Evolutionary conservation across 768 basidiomycete species (phyloP), one percentile per base, ranked within the genome.

Genomic region (Holtermanniella nyarrowii): DNA sequence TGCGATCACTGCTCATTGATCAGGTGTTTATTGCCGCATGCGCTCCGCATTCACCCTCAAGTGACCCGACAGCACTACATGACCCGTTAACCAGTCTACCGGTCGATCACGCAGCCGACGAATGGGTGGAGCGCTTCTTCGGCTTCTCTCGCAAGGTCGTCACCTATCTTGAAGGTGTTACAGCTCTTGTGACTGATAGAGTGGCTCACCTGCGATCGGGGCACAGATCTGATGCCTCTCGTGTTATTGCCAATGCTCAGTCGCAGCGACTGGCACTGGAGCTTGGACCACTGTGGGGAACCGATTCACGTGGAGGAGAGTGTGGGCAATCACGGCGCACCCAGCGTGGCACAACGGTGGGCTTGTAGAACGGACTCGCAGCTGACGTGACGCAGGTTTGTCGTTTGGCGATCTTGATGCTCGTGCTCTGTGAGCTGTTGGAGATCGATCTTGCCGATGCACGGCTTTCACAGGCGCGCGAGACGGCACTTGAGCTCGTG

Each of bases 71-170:
- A 3, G 23, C 27, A 26, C 37, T 37, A 13, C 18, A 42, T 4
- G 42, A 23, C 14, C 26, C 13, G 4, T 11, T 40, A n/a, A 11
- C 20, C n/a, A 25, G 23, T 26, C 23, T 37, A 44, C 4, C 26
- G 14, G 12, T 22, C 12, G 26, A 20, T 2, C 31, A 7, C 10
- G 13, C n/a, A 14, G 45, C 18, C 20, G 18, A 44, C 13, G 54
- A 56, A 21, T 56, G 54, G 54, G 50, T 56, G 3, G 54, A 56
- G 25, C 24, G 44, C 4, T 56, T 56, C 41, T 46, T 56, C 37
- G 54, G 54, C 21, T 10, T 44, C 1, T 47, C 54, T 2, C 50
- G 54, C 42, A 21, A 14, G 21, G 22, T 56, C 14, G 53, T 54
- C 7, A 44, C 42, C n/a, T n/a, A n/a, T n/a, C n/a, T n/a, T n/a